Conservation (phyloP, 768 basidiomycete species). For the Clavulina sp. region DNA sequence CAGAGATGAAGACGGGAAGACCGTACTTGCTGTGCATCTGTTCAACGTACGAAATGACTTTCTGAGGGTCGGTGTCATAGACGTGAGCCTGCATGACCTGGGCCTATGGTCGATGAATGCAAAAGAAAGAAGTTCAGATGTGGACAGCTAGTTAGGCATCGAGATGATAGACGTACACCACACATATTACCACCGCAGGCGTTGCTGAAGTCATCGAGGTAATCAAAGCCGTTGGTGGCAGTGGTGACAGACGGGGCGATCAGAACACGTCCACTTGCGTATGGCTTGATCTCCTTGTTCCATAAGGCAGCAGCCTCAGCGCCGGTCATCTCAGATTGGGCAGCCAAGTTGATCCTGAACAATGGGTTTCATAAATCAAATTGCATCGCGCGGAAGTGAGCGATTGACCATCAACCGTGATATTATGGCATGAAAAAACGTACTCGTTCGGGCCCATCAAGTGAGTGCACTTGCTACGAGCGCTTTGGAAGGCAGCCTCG, state of each 20-base stretch:
- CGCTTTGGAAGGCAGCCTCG: constrained; percentile 27
- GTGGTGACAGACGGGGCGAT: constrained; percentile 54
- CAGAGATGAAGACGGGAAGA: constrained; percentile 40
- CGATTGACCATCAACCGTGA: no score
- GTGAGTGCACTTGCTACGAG: constrained; percentile 27
- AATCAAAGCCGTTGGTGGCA: constrained; percentile 35
- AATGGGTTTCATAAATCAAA: not conserved
- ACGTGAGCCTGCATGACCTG: constrained; percentile 45
- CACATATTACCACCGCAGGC: constrained; percentile 29
- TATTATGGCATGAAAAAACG: constrained; percentile 16
- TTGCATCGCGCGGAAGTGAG: not conserved
- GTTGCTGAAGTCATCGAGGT: constrained; percentile 44
- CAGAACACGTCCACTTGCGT: constrained; percentile 17
- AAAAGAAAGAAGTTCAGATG: not conserved
- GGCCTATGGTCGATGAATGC: no score
- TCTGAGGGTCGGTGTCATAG: constrained; percentile 36
- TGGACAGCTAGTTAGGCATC: not conserved
- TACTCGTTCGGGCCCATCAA: constrained; percentile 64
- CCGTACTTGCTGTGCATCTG: constrained; percentile 29
- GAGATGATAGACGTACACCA: constrained; percentile 25
- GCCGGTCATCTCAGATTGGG: constrained; percentile 41
- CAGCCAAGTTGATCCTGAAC: not conserved
- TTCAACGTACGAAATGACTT: constrained; percentile 35
- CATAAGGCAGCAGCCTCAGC: constrained; percentile 35
- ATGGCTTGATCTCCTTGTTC: constrained; percentile 49